Conservation (phyloP, 2,329 filamentous ascomycete genomes). For the Chaetomiaceae sp. region DNA sequence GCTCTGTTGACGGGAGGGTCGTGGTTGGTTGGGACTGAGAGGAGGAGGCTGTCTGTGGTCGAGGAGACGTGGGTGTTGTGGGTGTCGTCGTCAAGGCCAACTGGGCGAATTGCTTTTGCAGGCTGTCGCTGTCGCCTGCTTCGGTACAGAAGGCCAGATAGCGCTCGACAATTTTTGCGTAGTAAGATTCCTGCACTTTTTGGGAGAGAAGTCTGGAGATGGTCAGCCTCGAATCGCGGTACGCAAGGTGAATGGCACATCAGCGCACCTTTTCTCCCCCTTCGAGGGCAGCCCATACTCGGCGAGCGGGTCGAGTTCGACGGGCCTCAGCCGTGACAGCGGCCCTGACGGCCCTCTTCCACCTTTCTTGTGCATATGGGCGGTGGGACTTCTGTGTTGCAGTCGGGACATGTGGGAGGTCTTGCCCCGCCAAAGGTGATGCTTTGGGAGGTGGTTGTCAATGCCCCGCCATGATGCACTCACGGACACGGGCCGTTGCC, state of each 20-base stretch:
- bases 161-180: slow-evolving; percentile 78
- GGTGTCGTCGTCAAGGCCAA: slow-evolving; percentile 38
- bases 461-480: too few species aligned
- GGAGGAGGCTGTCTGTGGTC: slow-evolving; percentile 16
- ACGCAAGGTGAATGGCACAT: too few species aligned
- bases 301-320: slow-evolving; percentile 72
- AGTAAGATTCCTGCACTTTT: slow-evolving; percentile 80
- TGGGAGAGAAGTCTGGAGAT: slow-evolving; percentile 62
- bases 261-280: slow-evolving; percentile 71
- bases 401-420: background rate
- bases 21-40: slow-evolving; percentile 24
- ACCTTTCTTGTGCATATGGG: slow-evolving; percentile 23
- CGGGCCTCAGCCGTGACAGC: slow-evolving; percentile 57
- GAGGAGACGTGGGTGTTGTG: background rate
- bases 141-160: slow-evolving; percentile 87
- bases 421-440: background rate
- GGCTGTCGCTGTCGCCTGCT: slow-evolving; percentile 64
- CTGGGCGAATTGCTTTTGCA: slow-evolving; percentile 70
- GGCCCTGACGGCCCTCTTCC: slow-evolving; percentile 54
- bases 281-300: slow-evolving; percentile 83
- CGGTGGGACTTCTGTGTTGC: background rate
- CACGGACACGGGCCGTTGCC: too few species aligned
- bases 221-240: background rate
- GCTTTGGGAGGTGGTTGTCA: background rate
- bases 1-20: slow-evolving; percentile 32